Base-by-base conservation (phyloP, 2,329 filamentous ascomycete genomes). In the Claviceps pazoutovae region DNA sequence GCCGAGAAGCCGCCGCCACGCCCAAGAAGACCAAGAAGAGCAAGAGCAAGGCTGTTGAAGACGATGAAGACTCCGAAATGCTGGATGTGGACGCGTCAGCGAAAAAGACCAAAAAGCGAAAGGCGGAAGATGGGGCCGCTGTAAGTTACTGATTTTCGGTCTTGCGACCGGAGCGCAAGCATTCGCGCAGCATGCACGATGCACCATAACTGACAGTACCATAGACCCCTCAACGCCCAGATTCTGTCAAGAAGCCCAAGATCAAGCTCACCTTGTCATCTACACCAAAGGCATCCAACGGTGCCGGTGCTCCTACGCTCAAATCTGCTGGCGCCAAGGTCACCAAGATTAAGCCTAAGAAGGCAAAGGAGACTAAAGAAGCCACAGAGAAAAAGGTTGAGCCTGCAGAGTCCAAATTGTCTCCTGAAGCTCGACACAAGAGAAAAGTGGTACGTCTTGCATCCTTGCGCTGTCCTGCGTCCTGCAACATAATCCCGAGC, bases 101-200 rank as follows among this genome's bases (percentile, higher is more conserved):
- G 60, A 95, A 95, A 78, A 70, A 69, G 57, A 61, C 67, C 6
- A 73, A 72, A 78, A 95, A 95, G 77, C 84, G 89, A 61, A 95
- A 95, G 80, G 89, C 89, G 59, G 86, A 81, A 14, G 88, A 94
- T 52, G 81, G 81, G n/a, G 76, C 74, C 23, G 84, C 69, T 54
- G 70, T 72, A 57, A 64, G 66, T 56, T 37, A 55, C n/a, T 43
- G 13, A 17, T 13, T 14, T n/a, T 5, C 8, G 17, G n/a, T 16
- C 13, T 16, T 26, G 21, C 43, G 3, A 34, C 30, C 9, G 9
- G 30, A 34, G 30, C 30, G 30, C 30, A 34, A 34, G 30, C 9
- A 34, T 34, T 34, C 30, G 30, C 30, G 30, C 30, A 11, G 30
- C 30, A 34, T 34, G 30, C 30, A 34, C 9, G 8, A 11, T 34